Evolutionary conservation across 352 stramenopile genomes (phyloP), one percentile per base, ranked within the genome.

Genomic region (Globisporangium recalcitrans): DNA sequence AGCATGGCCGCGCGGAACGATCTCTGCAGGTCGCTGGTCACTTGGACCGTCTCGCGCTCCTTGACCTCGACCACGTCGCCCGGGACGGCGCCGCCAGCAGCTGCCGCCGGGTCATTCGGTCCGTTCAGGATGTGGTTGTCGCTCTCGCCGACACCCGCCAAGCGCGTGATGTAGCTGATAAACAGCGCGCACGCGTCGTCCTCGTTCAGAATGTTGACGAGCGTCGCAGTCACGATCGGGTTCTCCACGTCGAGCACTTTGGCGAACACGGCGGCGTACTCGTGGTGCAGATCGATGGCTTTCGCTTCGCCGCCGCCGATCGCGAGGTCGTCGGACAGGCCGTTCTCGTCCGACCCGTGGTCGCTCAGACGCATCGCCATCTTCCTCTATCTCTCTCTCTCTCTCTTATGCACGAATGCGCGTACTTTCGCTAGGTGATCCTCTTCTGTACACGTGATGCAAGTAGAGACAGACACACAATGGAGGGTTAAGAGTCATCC

Each of bases 1-100:
- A 97, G 67, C 86, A 97, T 95, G 52, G 88, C 97, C 47, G 87
- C 90, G 56, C 82, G 79, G 72, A 91, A 93, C 51, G 84, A 92
- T 56, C 77, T 71, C 55, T 88, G 68, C 61, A 96, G 63, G 34
- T 86, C 84, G 19, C 77, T 69, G 34, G 83, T 80, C 29, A 91
- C 86, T 29, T 78, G 60, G 10, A 67, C 69, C 21, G 52, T 31
- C 34, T 85, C 77, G 16, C 72, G 64, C 24, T 78, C 66, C 5
- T 42, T 47, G 10, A 29, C 14, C 13, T 60, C 56, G 11, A 38
- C n/a, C 19, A 66, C 59, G 1, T 59, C 47, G 19, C 38, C 57
- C 40, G 16, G 31, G 7, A 19, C 31, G 19, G 22, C 21, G 9
- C 22, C 31, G n/a, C n/a, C n/a, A n/a, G 65, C 71, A n/a, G 74